phyloP scores from a whole-genome alignment of 768 basidiomycete species.

The Leccinum longicurvipes region DNA sequence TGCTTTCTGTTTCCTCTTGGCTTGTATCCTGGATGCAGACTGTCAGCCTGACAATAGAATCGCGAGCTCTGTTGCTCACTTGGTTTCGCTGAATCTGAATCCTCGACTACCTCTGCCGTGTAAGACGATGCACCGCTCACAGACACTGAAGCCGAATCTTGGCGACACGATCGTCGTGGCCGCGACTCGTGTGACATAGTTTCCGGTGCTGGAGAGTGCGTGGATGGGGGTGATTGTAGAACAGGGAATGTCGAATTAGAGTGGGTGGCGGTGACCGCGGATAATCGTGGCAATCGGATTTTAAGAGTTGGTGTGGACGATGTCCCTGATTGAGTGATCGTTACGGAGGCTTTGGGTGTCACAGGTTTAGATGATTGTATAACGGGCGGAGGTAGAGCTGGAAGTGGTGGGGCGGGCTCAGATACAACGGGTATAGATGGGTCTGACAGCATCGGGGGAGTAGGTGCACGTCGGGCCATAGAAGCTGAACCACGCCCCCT shows the following conservation, averaged over 20 bases:
- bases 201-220: conserved; percentile 23
- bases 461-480: conserved; percentile 11
- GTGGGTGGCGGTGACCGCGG: conserved; percentile 28
- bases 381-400: conserved; percentile 6
- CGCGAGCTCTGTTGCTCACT: conserved; percentile 20
- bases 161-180: conserved; percentile 27
- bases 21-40: conserved; percentile 17
- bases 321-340: conserved; percentile 31
- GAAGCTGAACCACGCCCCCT: conserved; percentile 15
- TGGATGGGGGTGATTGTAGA: conserved; percentile 20
- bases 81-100: conserved; percentile 24
- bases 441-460: conserved; percentile 9
- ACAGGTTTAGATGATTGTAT: conserved; percentile 22
- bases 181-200: conserved; percentile 24
- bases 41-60: neutral
- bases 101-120: conserved; percentile 27
- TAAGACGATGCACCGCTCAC: conserved; percentile 33
- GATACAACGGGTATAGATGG: conserved; percentile 13
- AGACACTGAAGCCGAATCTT: conserved; percentile 28
- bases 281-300: conserved; percentile 32
- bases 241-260: conserved; percentile 17
- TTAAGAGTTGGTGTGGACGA: conserved; percentile 35
- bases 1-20: conserved; percentile 23
- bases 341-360: conserved; percentile 34
- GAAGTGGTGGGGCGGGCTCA: conserved; percentile 10